phyloP scores from a whole-genome alignment of 177 flowering plant species.

The Telopea speciosissima region DNA sequence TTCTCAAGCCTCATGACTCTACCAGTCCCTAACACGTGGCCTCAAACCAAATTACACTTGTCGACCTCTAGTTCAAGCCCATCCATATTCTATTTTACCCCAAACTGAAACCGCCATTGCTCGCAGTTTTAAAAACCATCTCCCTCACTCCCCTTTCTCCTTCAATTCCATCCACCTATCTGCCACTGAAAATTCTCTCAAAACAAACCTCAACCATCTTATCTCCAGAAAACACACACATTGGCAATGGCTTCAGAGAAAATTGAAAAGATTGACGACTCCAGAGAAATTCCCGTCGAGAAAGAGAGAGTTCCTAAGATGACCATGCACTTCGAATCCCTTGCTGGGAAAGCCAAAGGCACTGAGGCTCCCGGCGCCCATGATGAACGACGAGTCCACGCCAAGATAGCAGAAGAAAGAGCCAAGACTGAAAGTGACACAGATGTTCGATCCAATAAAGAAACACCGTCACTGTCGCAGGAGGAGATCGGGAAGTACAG shows the following conservation, averaged over 20 bases:
- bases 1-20: too few species aligned
- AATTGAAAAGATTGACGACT: constrained; percentile 12
- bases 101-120: background rate
- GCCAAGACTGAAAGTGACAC: background rate
- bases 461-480: constrained; percentile 20
- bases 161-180: too few species aligned
- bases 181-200: too few species aligned
- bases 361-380: background rate
- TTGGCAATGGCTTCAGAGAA: constrained; percentile 41
- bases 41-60: background rate
- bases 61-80: background rate
- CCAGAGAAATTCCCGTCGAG: constrained; percentile 15
- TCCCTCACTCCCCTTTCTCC: background rate
- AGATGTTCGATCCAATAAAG: background rate
- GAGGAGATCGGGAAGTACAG: constrained; percentile 32
- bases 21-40: background rate
- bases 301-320: constrained; percentile 29
- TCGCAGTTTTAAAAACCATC: background rate
- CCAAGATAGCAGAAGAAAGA: too few species aligned
- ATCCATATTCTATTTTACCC: background rate
- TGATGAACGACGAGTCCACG: too few species aligned
- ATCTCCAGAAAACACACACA: background rate
- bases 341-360: constrained; percentile 14
- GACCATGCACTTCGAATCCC: constrained; percentile 31
- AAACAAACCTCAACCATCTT: background rate